phyloP scores from a whole-genome alignment of 208 protist species.

The Naegleria lovaniensis region DNA sequence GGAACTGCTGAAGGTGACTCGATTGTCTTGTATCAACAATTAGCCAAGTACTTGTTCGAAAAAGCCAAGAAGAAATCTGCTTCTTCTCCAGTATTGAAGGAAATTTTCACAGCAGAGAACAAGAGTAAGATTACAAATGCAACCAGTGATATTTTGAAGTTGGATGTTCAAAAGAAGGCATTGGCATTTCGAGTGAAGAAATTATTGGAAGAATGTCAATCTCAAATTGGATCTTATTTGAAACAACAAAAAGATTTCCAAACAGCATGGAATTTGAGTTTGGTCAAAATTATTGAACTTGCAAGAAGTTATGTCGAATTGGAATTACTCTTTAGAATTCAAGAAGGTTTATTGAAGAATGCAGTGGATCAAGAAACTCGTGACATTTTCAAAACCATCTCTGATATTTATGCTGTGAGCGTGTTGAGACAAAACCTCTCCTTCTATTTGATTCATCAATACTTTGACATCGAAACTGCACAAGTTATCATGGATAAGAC shows the following conservation, averaged over 20 bases:
- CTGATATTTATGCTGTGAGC: neutral
- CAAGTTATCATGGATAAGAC: neutral
- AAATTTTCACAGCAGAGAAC: neutral
- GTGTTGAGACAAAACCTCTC: neutral
- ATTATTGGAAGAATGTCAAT: neutral
- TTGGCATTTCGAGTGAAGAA: neutral
- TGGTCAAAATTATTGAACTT: neutral
- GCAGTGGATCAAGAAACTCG: neutral
- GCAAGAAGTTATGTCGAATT: neutral
- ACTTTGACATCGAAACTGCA: neutral
- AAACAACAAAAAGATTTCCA: neutral
- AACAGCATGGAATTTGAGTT: neutral
- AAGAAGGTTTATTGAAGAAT: neutral
- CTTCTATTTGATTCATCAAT: neutral
- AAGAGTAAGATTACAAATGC: neutral
- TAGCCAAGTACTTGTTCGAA: neutral
- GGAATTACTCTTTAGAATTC: neutral
- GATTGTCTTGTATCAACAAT: conserved; percentile 42
- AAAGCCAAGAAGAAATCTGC: neutral
- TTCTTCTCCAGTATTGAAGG: neutral
- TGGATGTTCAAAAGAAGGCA: neutral
- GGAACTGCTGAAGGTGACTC: conserved; percentile 46
- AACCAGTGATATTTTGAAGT: neutral
- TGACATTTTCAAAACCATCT: neutral
- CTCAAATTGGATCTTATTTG: neutral